phyloP scores from a whole-genome alignment of 2,329 filamentous ascomycete species.

The Xylaria sp. region DNA sequence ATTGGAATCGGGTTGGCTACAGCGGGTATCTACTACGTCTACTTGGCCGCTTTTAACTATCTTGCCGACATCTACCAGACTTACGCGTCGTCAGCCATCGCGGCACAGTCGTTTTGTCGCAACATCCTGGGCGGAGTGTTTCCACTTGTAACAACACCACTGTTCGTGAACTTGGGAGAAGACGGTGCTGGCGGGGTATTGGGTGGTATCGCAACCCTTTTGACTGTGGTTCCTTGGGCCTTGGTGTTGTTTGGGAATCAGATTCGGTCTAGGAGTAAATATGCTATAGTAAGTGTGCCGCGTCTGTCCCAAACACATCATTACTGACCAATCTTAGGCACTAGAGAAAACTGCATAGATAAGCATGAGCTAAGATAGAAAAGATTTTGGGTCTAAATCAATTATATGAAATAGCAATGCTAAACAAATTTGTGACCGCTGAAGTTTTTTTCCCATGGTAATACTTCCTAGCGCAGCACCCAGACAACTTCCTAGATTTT shows the following conservation, averaged over 20 bases:
- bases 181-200: constrained; percentile 78
- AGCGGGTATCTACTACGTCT: constrained; percentile 87
- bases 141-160: constrained; percentile 76
- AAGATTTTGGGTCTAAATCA: neutral
- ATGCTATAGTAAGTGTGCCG: constrained; percentile 68
- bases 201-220: constrained; percentile 73
- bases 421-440: neutral
- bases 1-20: constrained; percentile 79
- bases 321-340: constrained; percentile 30
- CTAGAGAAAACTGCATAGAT: constrained; percentile 26
- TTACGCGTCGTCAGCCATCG: constrained; percentile 86
- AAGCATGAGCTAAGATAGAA: neutral
- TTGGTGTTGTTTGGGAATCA: constrained; percentile 80
- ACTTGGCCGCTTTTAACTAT: constrained; percentile 92
- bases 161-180: constrained; percentile 80
- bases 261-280: constrained; percentile 80
- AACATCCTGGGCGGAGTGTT: constrained; percentile 87
- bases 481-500: neutral
- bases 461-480: neutral
- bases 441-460: neutral
- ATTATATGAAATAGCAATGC: neutral
- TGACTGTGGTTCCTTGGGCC: constrained; percentile 90
- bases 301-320: neutral
- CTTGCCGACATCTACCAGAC: constrained; percentile 87
- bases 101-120: constrained; percentile 86